phyloP scores from a whole-genome alignment of 257 asterid genomes.

The Mentha longifolia region DNA sequence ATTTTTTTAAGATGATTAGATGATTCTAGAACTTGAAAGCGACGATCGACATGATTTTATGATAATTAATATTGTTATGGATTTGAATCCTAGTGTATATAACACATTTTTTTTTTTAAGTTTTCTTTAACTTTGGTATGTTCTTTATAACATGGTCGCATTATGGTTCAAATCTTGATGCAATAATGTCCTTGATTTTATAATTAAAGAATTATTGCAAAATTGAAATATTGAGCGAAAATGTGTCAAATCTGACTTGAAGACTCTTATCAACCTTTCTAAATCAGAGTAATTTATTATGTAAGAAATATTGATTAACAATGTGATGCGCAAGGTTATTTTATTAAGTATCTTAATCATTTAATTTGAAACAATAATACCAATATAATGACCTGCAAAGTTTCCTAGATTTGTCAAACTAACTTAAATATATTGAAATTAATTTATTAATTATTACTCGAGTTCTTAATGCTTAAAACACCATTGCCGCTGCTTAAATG shows the following conservation, averaged over 20 bases:
- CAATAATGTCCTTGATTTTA: slow-evolving; percentile 25
- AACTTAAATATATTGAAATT: neutral
- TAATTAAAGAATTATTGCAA: neutral
- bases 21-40: neutral
- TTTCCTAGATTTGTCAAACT: slow-evolving; percentile 22
- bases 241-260: neutral
- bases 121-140: slow-evolving; percentile 19
- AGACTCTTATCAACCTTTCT: no score
- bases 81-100: neutral
- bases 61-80: slow-evolving; percentile 8
- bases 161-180: slow-evolving; percentile 34
- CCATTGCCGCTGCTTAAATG: slow-evolving; percentile 11
- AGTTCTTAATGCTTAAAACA: neutral
- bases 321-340: neutral
- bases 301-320: neutral
- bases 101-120: slow-evolving; percentile 14
- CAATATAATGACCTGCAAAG: neutral
- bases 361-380: neutral
- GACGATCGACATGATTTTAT: neutral
- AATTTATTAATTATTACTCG: neutral
- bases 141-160: slow-evolving; percentile 36
- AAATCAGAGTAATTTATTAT: neutral
- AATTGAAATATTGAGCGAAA: neutral
- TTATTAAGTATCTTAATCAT: neutral
- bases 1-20: neutral